Evolutionary conservation across 805 yeast genomes (phyloP).

Genomic region (Candida caryicola): DNA sequence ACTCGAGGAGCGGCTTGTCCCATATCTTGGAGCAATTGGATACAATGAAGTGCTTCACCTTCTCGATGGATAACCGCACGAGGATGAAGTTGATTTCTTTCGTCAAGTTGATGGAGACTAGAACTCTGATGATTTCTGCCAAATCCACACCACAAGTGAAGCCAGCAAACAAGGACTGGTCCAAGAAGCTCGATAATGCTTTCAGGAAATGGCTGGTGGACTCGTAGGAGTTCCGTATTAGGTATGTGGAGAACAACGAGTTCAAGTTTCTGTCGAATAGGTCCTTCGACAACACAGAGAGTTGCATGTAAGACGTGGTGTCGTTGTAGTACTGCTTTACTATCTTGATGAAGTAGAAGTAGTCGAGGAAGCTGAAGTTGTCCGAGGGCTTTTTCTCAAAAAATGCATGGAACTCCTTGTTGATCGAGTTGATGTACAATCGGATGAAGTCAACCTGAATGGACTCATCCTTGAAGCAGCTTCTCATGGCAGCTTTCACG

Average conservation of each 20-base stretch:
- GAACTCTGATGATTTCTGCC: slow-evolving; percentile 15
- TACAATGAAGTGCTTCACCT: slow-evolving; percentile 31
- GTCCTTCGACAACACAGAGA: slow-evolving; percentile 17
- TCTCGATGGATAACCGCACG: slow-evolving; percentile 35
- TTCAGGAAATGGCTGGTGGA: slow-evolving; percentile 3
- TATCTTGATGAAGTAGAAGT: slow-evolving; percentile 15
- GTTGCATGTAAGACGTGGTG: slow-evolving; percentile 21
- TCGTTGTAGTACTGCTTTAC: slow-evolving; percentile 24
- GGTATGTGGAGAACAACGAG: slow-evolving; percentile 21
- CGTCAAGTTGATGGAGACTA: slow-evolving; percentile 19
- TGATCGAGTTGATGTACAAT: slow-evolving; percentile 33
- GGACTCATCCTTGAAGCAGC: slow-evolving; percentile 33
- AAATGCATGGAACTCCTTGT: slow-evolving; percentile 15
- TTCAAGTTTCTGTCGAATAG: slow-evolving; percentile 29
- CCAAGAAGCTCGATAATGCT: slow-evolving; percentile 7
- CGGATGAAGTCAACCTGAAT: slow-evolving; percentile 33
- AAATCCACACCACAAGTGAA: not conserved
- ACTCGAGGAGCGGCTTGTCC: slow-evolving; percentile 34
- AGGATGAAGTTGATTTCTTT: slow-evolving; percentile 27
- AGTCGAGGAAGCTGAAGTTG: slow-evolving; percentile 10
- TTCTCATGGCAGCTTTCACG: slow-evolving; percentile 34
- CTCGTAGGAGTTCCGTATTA: slow-evolving; percentile 1
- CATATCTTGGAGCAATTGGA: slow-evolving; percentile 33
- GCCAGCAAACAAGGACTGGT: slow-evolving; percentile 5
- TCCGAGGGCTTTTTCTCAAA: slow-evolving; percentile 6